Percentiles rank a stretch among this genome's conserved stretches.
Conservation (phyloP, 768 basidiomycete genomes). For the Mycena floridula region DNA sequence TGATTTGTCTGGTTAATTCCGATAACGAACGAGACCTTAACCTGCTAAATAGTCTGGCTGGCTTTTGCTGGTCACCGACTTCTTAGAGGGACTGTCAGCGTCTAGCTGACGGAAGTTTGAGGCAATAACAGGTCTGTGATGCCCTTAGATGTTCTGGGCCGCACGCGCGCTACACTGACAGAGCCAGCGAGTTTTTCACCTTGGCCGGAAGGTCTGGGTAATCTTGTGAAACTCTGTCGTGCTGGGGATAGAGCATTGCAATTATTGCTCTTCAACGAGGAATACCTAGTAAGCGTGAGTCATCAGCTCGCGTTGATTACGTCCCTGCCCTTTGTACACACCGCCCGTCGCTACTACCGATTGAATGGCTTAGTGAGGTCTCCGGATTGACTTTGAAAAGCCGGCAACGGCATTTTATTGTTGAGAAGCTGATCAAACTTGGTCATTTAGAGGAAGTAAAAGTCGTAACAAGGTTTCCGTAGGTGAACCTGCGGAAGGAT, state of each 20-base stretch:
- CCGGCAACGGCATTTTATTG: constrained; percentile 39
- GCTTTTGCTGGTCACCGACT: constrained; percentile 69
- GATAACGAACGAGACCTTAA: constrained; percentile 93
- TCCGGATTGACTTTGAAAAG: constrained; percentile 71
- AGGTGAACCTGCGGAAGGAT: constrained; percentile 82
- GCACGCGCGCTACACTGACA: constrained; percentile 86
- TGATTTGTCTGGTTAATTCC: constrained; percentile 97
- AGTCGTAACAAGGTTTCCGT: constrained; percentile 79
- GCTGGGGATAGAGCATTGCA: constrained; percentile 88
- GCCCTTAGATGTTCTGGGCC: constrained; percentile 88
- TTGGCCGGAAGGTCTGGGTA: constrained; percentile 70
- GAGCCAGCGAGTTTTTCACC: constrained; percentile 78
- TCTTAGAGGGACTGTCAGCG: too few relatives aligned
- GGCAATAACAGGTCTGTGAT: constrained; percentile 91
- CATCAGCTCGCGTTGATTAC: constrained; percentile 87
- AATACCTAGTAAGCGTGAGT: constrained; percentile 86
- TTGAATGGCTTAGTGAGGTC: constrained; percentile 89
- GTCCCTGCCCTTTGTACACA: constrained; percentile 90
- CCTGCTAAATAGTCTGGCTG: constrained; percentile 86
- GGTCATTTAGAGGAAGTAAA: constrained; percentile 84
- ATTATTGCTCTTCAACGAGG: constrained; percentile 91
- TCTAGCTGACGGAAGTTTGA: constrained; percentile 82
- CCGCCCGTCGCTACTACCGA: constrained; percentile 88
- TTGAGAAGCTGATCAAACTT: constrained; percentile 64
- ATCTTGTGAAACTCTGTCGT: constrained; percentile 77